Evolutionary conservation across 306 rosid species (phyloP), one percentile per base, ranked within the genome.

Genomic region (Dalbergia oliveri): DNA sequence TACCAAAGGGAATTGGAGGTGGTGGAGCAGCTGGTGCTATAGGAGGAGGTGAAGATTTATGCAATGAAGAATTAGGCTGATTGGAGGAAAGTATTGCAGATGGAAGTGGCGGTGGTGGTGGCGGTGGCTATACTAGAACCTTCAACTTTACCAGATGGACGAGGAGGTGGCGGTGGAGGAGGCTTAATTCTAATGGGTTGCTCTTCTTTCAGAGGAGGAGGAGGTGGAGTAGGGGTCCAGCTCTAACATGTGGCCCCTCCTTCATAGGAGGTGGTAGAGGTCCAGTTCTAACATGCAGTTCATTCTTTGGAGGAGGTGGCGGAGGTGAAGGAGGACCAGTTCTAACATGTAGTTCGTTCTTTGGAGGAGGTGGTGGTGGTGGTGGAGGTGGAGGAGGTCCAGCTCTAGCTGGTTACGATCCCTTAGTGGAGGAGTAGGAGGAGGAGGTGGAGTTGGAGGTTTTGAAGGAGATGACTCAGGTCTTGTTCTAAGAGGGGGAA

Each of bases 21-120:
- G 97, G 94, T 12, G 97, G 98, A 12, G 86, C 79, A 51, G 75
- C 83, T 1, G 89, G 88, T 13, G 81, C 67, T n/a, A 66, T 62
- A 73, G 92, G 85, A 69, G 68, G 72, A 64, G 81, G 35, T 11
- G 83, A 6, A 21, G 87, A 79, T 57, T 60, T 86, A 76, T 75
- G 58, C 39, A 63, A 60, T 43, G 82, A 51, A 64, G 83, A 71
- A 77, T 61, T 70, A 5, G 66, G 56, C 56, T 60, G 66, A 71
- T 82, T 72, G 16, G 81, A 87, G 65, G 86, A 59, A 62, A 53
- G 33, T 67, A 86, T 64, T 47, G 81, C 50, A 37, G 60, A 26
- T 54, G 84, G 79, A 31, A 5, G 41, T 11, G 51, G 63, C 11
- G 84, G 84, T 1, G 80, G 86, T 11, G 86, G 82, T 4, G 86